Conservation (phyloP, 169 alveolate genomes). For the Sarcocystis neurona region DNA sequence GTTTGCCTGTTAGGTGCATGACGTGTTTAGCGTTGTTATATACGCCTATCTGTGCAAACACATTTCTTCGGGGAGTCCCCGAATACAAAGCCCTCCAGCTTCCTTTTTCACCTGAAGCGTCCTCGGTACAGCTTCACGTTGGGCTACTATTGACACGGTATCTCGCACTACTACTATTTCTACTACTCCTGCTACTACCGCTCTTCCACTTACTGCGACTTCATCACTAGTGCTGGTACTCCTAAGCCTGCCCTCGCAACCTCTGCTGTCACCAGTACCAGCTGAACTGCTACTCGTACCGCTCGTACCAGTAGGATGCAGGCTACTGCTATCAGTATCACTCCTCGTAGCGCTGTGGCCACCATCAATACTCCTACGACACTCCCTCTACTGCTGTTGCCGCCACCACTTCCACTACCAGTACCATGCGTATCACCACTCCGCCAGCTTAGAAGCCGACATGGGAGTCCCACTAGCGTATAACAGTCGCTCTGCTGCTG, state of each 20-base stretch:
- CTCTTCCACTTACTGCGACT: background rate
- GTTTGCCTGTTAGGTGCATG: too few relatives aligned
- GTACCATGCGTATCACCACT: background rate
- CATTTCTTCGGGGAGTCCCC: too few relatives aligned
- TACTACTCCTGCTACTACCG: background rate
- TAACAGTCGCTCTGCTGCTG: too few relatives aligned
- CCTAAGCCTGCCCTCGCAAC: background rate
- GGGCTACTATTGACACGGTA: background rate
- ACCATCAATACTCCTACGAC: background rate
- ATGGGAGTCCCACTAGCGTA: too few relatives aligned
- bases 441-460: too few relatives aligned
- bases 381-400: conserved; percentile 19
- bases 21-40: too few relatives aligned
- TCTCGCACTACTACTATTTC: background rate
- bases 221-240: background rate
- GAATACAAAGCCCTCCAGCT: too few relatives aligned
- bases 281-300: background rate
- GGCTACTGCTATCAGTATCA: background rate
- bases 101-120: too few relatives aligned
- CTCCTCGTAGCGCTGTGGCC: background rate
- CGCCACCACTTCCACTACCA: conserved; percentile 13
- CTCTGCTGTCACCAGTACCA: background rate
- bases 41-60: too few relatives aligned
- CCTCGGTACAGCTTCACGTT: background rate
- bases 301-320: background rate